Evolutionary conservation across 441 rosid genomes (phyloP), one percentile per base, ranked within the genome.

Genomic region (Adansonia rubrostipa): DNA sequence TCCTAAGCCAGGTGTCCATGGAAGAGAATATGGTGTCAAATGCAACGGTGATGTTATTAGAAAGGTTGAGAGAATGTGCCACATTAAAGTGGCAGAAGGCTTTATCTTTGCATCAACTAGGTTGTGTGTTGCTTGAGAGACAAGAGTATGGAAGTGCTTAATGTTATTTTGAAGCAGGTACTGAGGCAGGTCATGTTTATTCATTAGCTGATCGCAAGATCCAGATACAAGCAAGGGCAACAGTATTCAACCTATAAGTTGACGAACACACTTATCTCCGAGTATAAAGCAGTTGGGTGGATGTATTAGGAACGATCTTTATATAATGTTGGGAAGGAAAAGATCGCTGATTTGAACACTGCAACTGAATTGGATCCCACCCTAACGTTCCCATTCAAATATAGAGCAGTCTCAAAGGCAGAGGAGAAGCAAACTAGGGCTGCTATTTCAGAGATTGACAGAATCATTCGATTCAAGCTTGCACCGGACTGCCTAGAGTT

Each of bases 271-370:
- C 81, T 90, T 72, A 85, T 92, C 66, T 77, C 87, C 2, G 84
- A 83, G 69, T 82, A 89, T 81, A 81, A 84, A 73, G 85, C 92
- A 71, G 81, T 81, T 3, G 96, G 92, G 33, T 92, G 96, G 96
- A 90, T 92, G 92, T 90, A 86, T 78, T 94, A 92, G 69, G 94
- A 92, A 85, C 83, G 91, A 69, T 88, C 94, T 51, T 80, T 90
- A 53, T 92, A 89, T 76, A 86, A 85, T 65, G 74, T 86, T 3
- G 92, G 86, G 45, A 84, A 58, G 47, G 92, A 89, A 75, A 92
- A 89, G 82, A 82, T 88, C 61, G 78, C 71, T 8, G 96, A 92
- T 78, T 75, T 92, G 84, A 78, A 82, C 60, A 71, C 81, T 33
- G 91, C 96, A 53, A 85, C 92, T 14, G 85, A 87, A 73, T 81